These are phyloP conservation scores for Aspergillus cavernicola DNA, from an alignment of 495 filamentous ascomycete genomes.

Conservation along the genomic window DNA sequence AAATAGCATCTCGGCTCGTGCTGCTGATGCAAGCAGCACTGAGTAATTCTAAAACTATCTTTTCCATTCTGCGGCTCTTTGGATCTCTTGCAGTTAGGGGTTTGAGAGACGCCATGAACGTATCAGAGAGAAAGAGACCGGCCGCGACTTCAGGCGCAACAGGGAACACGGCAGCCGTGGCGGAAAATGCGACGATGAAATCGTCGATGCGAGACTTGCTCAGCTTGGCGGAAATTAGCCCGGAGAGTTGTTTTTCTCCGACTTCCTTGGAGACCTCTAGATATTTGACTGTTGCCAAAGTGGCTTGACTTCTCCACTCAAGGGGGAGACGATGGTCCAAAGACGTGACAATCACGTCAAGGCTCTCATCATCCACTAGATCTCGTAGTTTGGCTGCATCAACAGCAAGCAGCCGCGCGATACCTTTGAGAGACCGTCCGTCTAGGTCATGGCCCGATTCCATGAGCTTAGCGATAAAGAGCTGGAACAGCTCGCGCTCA, in stretches of 20 bases:
- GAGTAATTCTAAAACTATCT: conserved; percentile 78
- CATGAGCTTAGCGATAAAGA: conserved; percentile 62
- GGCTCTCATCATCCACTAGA: conserved; percentile 69
- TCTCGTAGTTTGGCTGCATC: conserved; percentile 55
- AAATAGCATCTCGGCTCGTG: conserved; percentile 72
- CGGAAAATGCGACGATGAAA: conserved; percentile 77
- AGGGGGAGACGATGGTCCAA: conserved; percentile 71
- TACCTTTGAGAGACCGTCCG: conserved; percentile 56
- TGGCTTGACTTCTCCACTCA: conserved; percentile 67
- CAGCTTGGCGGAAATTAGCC: conserved; percentile 59
- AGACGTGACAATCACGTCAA: conserved; percentile 74
- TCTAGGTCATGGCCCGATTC: conserved; percentile 57
- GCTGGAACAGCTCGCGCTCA: conserved; percentile 61
- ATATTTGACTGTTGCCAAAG: conserved; percentile 72
- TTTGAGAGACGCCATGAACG: conserved; percentile 67
- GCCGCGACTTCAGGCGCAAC: conserved; percentile 67
- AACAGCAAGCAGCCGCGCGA: conserved; percentile 59
- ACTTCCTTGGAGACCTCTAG: conserved; percentile 67
- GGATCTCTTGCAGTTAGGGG: conserved; percentile 68
- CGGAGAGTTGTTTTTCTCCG: conserved; percentile 60
- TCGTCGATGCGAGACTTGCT: conserved; percentile 53
- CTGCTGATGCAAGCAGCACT: conserved; percentile 84
- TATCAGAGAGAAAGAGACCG: conserved; percentile 76
- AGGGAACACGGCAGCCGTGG: conserved; percentile 81
- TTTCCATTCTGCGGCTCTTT: conserved; percentile 75